Base-by-base conservation (phyloP, 257 asterid genomes). In the Nicotiana sylvestris region DNA sequence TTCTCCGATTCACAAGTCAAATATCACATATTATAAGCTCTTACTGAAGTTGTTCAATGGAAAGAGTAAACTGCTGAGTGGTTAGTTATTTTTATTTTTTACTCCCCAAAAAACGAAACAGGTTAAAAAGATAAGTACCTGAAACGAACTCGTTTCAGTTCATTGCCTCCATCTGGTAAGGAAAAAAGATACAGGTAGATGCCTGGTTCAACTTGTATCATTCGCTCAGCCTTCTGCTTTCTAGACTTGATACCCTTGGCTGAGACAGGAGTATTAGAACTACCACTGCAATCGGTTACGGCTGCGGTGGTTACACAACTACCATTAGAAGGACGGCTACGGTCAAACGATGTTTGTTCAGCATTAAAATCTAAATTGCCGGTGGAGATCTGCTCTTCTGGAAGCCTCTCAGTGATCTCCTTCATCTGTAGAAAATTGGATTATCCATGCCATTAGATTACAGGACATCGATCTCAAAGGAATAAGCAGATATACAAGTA, bases 141-240 rank as follows among this genome's bases (percentile, higher is more conserved):
- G 93, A 95, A 95, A 83, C 99, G 97, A 86, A 95, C 96, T 10
- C 97, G 92, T 84, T 85, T 87, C 35, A 95, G 92, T 86, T 95
- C 97, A 82, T 92, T 95, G 69, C 83, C 86, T 60, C 97, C 96
- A 18, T 82, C 88, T 27, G 92, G 92, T 82, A 89, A 86, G 80
- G 92, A 81, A 82, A 81, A 56, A 32, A 95, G 89, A 66, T 95
- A 89, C 58, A 95, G 86, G 84, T 92, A 95, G 78, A 95, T 97
- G 17, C 99, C 99, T 37, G 92, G 90, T 85, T 92, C 97, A 15
- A 92, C 97, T 82, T 94, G 95, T 76, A 94, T 64, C 51, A 87
- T 88, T 58, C 86, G 81, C 86, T 94, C 98, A 1, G 89, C 46
- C 86, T 88, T 92, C 84, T 90, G 89, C 46, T 18, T n/a, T 84